phyloP scores from a whole-genome alignment of 2,329 filamentous ascomycete species.

The Penicillium hesseltinei region DNA sequence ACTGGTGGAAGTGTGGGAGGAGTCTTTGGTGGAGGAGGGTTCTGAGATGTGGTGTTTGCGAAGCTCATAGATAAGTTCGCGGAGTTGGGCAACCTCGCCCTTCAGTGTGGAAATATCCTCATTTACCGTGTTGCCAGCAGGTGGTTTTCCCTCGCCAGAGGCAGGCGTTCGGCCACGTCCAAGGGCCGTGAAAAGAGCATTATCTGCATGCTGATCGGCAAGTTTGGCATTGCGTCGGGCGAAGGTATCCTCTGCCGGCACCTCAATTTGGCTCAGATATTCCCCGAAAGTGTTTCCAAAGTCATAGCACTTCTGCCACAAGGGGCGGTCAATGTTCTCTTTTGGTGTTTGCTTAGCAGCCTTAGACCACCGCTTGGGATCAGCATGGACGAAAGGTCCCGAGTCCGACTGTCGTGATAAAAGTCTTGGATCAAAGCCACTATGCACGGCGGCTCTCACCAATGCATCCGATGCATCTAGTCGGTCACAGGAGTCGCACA shows the following conservation, averaged over 20 bases:
- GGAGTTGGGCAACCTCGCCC: constrained; percentile 32
- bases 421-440: constrained; percentile 34
- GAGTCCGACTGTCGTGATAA: constrained; percentile 31
- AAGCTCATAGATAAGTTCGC: constrained; percentile 30
- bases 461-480: constrained; percentile 32
- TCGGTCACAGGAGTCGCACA: constrained; percentile 38
- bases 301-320: constrained; percentile 34
- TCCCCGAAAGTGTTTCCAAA: constrained; percentile 34
- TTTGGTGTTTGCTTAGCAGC: constrained; percentile 23
- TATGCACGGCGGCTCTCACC: constrained; percentile 36
- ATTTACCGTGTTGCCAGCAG: constrained; percentile 11
- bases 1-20: constrained; percentile 2
- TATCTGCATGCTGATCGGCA: constrained; percentile 25
- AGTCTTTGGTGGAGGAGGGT: constrained; percentile 6
- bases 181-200: constrained; percentile 25
- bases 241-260: constrained; percentile 15
- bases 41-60: constrained; percentile 20
- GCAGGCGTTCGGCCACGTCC: constrained; percentile 8
- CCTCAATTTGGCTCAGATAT: constrained; percentile 24
- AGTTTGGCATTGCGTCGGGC: constrained; percentile 21
- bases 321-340: constrained; percentile 18
- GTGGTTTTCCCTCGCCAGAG: background rate
- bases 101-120: constrained; percentile 29
- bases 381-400: constrained; percentile 21
- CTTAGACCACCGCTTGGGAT: constrained; percentile 29